These are phyloP conservation scores for Aspergillus ustus DNA, from an alignment of 2,329 filamentous ascomycete genomes.

Conservation along the genomic window DNA sequence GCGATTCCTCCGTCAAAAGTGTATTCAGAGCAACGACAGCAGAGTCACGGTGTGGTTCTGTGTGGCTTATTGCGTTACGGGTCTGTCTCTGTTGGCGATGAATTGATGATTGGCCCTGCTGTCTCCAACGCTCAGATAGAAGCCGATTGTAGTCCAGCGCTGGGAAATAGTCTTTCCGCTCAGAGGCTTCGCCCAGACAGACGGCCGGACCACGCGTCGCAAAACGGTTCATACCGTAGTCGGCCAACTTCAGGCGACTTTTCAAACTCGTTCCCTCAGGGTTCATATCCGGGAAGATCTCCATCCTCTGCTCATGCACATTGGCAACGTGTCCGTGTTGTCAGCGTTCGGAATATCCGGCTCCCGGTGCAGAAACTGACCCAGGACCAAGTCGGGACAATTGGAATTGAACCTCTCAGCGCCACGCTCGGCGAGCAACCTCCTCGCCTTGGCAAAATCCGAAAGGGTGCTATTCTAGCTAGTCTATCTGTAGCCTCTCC, in stretches of 20 bases:
- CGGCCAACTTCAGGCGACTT: slow-evolving; percentile 40
- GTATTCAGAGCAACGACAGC: slow-evolving; percentile 47
- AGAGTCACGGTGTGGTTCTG: slow-evolving; percentile 70
- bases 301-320: slow-evolving; percentile 64
- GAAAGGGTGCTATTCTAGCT: slow-evolving; percentile 84
- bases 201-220: slow-evolving; percentile 26
- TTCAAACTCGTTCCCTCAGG: slow-evolving; percentile 38
- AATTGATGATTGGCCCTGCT: slow-evolving; percentile 79
- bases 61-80: slow-evolving; percentile 85
- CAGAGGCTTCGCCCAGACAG: slow-evolving; percentile 25
- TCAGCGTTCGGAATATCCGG: slow-evolving; percentile 85
- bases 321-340: slow-evolving; percentile 80
- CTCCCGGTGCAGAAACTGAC: slow-evolving; percentile 77
- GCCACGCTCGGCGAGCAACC: slow-evolving; percentile 26
- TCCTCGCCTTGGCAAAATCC: slow-evolving; percentile 48
- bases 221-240: slow-evolving; percentile 32
- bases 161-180: slow-evolving; percentile 38
- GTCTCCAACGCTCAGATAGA: slow-evolving; percentile 52
- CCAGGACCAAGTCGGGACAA: slow-evolving; percentile 84
- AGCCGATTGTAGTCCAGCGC: slow-evolving; percentile 45
- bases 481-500: slow-evolving; percentile 63
- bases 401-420: slow-evolving; percentile 67
- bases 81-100: slow-evolving; percentile 75
- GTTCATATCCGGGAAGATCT: slow-evolving; percentile 44
- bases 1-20: slow-evolving; percentile 69